phyloP scores from a whole-genome alignment of 495 filamentous ascomycete species.

The Chaetomidium leptoderma region DNA sequence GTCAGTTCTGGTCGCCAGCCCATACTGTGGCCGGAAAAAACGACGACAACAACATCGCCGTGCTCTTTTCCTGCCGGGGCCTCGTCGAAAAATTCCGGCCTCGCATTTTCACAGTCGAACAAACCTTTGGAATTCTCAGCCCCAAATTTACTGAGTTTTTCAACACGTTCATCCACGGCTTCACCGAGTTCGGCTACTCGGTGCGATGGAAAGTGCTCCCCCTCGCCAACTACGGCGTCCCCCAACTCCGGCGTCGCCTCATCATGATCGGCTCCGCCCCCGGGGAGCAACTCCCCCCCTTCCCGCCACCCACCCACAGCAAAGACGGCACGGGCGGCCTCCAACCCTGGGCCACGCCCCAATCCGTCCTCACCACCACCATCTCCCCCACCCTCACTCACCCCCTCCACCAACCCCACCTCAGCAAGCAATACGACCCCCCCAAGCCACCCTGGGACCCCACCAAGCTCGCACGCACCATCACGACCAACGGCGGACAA shows the following conservation, averaged over 20 bases:
- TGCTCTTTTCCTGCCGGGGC: constrained; percentile 58
- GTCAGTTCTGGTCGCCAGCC: constrained; percentile 74
- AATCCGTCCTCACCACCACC: constrained; percentile 31
- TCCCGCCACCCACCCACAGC: constrained; percentile 66
- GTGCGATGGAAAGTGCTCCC: constrained; percentile 52
- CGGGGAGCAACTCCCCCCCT: constrained; percentile 66
- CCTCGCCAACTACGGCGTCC: constrained; percentile 45
- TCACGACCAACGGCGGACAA: constrained; percentile 67
- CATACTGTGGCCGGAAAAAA: constrained; percentile 61
- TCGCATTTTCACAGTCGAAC: constrained; percentile 75
- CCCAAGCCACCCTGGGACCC: constrained; percentile 39
- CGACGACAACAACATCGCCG: constrained; percentile 70
- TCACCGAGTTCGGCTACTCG: constrained; percentile 65
- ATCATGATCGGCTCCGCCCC: constrained; percentile 77
- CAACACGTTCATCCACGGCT: constrained; percentile 56
- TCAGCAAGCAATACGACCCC: constrained; percentile 18
- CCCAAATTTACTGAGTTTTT: constrained; percentile 51
- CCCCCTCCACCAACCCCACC: constrained; percentile 27
- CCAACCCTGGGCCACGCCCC: constrained; percentile 31
- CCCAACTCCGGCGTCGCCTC: constrained; percentile 50
- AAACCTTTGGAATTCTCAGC: constrained; percentile 65
- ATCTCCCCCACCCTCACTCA: constrained; percentile 43
- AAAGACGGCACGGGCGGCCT: constrained; percentile 39
- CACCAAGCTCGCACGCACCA: constrained; percentile 46
- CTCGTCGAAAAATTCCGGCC: constrained; percentile 60